These are phyloP conservation scores for Exophiala mesophila DNA, from an alignment of 2,329 filamentous ascomycete species.

Conservation along the genomic window DNA sequence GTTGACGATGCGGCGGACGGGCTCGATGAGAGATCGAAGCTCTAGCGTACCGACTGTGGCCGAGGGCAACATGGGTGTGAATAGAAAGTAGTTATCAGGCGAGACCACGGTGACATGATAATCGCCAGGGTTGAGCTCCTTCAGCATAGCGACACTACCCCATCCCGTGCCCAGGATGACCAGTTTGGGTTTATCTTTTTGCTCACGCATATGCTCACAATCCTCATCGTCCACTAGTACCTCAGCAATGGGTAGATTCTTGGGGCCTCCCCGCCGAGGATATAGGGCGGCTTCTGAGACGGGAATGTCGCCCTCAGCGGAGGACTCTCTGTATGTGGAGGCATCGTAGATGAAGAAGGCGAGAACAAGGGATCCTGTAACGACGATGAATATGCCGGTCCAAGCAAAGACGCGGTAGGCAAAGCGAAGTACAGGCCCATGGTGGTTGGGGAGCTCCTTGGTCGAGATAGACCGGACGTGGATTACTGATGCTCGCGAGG, in stretches of 20 bases:
- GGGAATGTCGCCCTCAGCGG: constrained; percentile 63
- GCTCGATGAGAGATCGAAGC: constrained; percentile 84
- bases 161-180: constrained; percentile 92
- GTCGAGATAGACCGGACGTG: constrained; percentile 28
- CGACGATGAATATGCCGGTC: constrained; percentile 68
- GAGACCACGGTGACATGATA: constrained; percentile 96
- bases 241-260: constrained; percentile 89
- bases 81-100: constrained; percentile 93
- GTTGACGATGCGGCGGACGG: constrained; percentile 76
- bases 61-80: constrained; percentile 95
- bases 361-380: constrained; percentile 64
- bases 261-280: constrained; percentile 79
- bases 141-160: constrained; percentile 88
- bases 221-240: constrained; percentile 87
- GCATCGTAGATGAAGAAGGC: constrained; percentile 94
- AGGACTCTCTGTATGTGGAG: constrained; percentile 74
- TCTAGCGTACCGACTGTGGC: constrained; percentile 95
- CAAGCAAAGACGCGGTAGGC: constrained; percentile 65
- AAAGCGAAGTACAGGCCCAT: constrained; percentile 45
- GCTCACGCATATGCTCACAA: constrained; percentile 59
- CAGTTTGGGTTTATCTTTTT: constrained; percentile 84
- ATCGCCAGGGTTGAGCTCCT: constrained; percentile 81
- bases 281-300: constrained; percentile 80
- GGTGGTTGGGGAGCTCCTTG: constrained; percentile 31
- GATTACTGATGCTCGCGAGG: constrained; percentile 3